Conservation (phyloP, 2,329 filamentous ascomycete genomes). For the Incumbomyces lentus region DNA sequence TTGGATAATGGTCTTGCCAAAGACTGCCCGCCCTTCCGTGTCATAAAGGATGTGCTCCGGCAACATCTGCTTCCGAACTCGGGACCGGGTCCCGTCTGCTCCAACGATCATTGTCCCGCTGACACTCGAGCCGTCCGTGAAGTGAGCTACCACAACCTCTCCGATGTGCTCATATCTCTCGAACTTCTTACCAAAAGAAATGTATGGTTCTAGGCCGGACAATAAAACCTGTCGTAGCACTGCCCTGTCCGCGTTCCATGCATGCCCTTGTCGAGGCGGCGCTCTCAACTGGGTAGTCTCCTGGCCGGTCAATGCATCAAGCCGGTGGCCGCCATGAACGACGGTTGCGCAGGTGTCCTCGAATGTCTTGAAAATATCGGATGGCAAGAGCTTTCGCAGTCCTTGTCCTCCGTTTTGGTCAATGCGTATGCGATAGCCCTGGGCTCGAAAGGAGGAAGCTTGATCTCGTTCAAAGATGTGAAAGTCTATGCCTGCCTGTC, state of each 20-base stretch:
- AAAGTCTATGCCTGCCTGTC: slow-evolving; percentile 24
- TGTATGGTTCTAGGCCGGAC: slow-evolving; percentile 22
- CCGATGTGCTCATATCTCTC: slow-evolving; percentile 14
- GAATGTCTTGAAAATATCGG: background rate
- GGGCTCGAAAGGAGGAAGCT: slow-evolving; percentile 21
- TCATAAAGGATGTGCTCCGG: slow-evolving; percentile 29
- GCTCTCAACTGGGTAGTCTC: background rate
- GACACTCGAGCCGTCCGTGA: slow-evolving; percentile 17
- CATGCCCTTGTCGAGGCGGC: background rate
- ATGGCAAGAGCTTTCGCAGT: no score
- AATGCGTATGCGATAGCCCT: slow-evolving; percentile 30
- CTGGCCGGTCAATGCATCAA: slow-evolving; percentile 5
- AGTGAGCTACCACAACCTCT: slow-evolving; percentile 26
- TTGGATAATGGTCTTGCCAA: slow-evolving; percentile 29
- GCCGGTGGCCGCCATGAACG: background rate
- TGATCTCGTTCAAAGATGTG: slow-evolving; percentile 27
- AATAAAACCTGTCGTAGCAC: slow-evolving; percentile 27
- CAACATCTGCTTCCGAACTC: slow-evolving; percentile 29
- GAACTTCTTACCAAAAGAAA: slow-evolving; percentile 26
- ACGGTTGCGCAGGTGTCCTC: background rate
- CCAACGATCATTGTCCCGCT: slow-evolving; percentile 18
- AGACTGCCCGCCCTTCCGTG: slow-evolving; percentile 30
- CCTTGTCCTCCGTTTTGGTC: background rate
- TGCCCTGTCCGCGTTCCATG: slow-evolving; percentile 25
- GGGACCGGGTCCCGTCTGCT: slow-evolving; percentile 26